phyloP scores from a whole-genome alignment of 2,329 filamentous ascomycete genomes.

The Phaeoacremonium minimum region DNA sequence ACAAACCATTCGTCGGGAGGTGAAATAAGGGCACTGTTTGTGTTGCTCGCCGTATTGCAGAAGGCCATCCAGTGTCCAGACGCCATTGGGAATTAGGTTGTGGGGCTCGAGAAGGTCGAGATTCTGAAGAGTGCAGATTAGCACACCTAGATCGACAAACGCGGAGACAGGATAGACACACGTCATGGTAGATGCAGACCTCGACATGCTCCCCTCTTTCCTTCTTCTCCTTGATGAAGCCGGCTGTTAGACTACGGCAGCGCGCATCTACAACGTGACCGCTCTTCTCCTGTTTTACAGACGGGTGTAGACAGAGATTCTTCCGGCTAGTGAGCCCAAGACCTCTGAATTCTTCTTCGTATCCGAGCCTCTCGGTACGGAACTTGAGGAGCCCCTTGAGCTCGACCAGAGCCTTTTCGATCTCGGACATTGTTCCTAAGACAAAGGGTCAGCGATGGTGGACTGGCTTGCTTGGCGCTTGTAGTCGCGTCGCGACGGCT shows the following conservation, averaged over 20 bases:
- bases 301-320: slow-evolving; percentile 92
- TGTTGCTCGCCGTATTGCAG: slow-evolving; percentile 86
- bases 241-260: slow-evolving; percentile 89
- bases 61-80: slow-evolving; percentile 93
- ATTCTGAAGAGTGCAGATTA: slow-evolving; percentile 49
- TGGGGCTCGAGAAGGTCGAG: slow-evolving; percentile 91
- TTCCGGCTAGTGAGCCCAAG: slow-evolving; percentile 93
- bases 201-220: slow-evolving; percentile 91
- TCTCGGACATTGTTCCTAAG: slow-evolving; percentile 90
- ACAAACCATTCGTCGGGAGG: slow-evolving; percentile 81
- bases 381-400: slow-evolving; percentile 93
- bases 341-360: slow-evolving; percentile 87
- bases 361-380: slow-evolving; percentile 77
- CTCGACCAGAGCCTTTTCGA: slow-evolving; percentile 93
- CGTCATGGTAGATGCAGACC: slow-evolving; percentile 91
- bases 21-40: slow-evolving; percentile 98
- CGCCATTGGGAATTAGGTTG: slow-evolving; percentile 87
- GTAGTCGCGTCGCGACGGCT: slow-evolving; percentile 6
- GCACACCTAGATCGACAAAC: too few species aligned
- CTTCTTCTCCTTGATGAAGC: slow-evolving; percentile 97
- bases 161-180: too few species aligned
- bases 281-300: slow-evolving; percentile 93
- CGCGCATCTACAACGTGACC: slow-evolving; percentile 90
- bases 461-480: neutral
- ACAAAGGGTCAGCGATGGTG: slow-evolving; percentile 1